Evolutionary conservation across 495 filamentous ascomycete species (phyloP).

Genomic region (Lasiosphaeris hirsuta): DNA sequence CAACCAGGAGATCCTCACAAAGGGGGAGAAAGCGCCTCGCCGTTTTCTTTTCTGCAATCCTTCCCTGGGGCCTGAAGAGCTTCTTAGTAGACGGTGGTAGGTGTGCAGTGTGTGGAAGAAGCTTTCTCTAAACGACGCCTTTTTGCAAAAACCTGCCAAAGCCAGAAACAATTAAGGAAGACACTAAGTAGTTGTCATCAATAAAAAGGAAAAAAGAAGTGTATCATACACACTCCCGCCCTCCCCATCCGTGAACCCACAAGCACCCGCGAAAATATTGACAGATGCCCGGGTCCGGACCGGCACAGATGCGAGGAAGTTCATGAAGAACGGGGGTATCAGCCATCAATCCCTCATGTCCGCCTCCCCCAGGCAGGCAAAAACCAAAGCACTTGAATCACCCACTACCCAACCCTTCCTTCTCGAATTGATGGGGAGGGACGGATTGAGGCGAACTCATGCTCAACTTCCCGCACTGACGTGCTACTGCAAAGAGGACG

Average conservation of each 20-base stretch:
- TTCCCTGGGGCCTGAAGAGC: background rate
- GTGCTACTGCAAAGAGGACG: conserved; percentile 1
- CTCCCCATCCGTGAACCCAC: background rate
- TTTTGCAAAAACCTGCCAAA: conserved; percentile 2
- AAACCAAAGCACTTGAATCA: background rate
- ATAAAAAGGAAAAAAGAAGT: conserved; percentile 8
- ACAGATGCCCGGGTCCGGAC: background rate
- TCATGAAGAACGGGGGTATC: conserved; percentile 1
- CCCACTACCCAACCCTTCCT: background rate
- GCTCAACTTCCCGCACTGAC: background rate
- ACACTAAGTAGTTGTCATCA: conserved; percentile 2
- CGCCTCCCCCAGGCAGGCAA: background rate
- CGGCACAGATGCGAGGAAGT: background rate
- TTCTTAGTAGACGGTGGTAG: background rate
- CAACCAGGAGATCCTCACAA: background rate
- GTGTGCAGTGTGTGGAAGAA: background rate
- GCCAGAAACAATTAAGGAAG: conserved; percentile 12
- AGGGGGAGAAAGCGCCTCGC: background rate
- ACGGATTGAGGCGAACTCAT: background rate
- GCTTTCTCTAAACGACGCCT: conserved; percentile 6
- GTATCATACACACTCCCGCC: conserved; percentile 11
- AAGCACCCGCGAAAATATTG: background rate
- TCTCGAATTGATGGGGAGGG: background rate
- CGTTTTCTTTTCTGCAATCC: background rate
- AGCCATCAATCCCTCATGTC: conserved; percentile 10